A percentile compares a stretch with the other conserved stretches of the same genome.
Conservation (phyloP, 768 basidiomycete genomes). For the Auriscalpium orientale region DNA sequence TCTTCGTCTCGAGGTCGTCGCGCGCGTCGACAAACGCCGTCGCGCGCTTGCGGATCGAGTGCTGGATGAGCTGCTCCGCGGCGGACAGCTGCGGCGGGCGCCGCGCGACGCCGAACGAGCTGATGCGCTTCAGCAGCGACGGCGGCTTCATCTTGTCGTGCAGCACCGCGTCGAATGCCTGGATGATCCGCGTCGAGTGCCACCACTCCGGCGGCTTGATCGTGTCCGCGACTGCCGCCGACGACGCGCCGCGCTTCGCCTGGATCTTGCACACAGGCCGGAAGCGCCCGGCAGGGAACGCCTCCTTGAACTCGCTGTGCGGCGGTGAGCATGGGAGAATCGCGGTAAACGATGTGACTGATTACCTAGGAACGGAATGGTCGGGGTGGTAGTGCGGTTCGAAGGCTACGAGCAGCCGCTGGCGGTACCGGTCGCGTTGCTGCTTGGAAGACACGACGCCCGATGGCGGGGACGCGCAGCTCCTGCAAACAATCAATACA, state of each 20-base stretch:
- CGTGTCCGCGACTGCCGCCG: constrained; percentile 79
- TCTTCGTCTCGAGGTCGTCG: constrained; percentile 91
- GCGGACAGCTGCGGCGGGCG: constrained; percentile 53
- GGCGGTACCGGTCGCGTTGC: constrained; percentile 74
- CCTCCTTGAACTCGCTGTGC: constrained; percentile 84
- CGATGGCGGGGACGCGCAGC: constrained; percentile 71
- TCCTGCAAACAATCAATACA: constrained; percentile 31
- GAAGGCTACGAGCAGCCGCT: constrained; percentile 67
- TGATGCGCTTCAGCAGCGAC: constrained; percentile 77
- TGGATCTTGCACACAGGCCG: constrained; percentile 87
- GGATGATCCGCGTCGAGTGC: constrained; percentile 85
- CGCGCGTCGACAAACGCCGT: constrained; percentile 90
- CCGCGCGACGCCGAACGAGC: constrained; percentile 62
- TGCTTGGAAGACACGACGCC: constrained; percentile 70
- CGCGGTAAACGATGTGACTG: constrained; percentile 3
- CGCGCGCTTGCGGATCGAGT: constrained; percentile 88
- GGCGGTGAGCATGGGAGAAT: not conserved
- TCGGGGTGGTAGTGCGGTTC: constrained; percentile 88
- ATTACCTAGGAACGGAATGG: constrained; percentile 66
- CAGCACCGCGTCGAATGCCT: constrained; percentile 82
- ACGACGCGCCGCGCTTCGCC: constrained; percentile 72
- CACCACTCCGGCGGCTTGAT: constrained; percentile 92
- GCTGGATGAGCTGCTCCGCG: constrained; percentile 81
- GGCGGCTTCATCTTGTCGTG: constrained; percentile 91
- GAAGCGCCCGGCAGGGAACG: constrained; percentile 89